Conservation (phyloP, 2,329 filamentous ascomycete genomes). For the Bipolaris gigantea region DNA sequence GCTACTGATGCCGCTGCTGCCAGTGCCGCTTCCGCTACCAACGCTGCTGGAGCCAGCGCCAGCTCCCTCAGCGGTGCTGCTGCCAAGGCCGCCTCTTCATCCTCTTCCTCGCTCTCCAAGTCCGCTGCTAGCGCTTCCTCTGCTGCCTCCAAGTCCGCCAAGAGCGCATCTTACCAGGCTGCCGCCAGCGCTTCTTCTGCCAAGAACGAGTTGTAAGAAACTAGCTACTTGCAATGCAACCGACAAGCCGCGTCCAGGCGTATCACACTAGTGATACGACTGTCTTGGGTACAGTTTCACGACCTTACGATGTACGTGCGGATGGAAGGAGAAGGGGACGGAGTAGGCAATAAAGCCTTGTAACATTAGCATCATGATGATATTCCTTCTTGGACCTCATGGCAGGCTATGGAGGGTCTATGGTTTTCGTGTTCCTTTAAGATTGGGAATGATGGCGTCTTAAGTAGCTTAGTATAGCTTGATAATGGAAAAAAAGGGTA, state of each 20-base stretch:
- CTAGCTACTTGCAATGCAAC: neutral
- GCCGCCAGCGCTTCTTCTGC: slow-evolving; percentile 37
- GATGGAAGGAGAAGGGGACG: slow-evolving; percentile 20
- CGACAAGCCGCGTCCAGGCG: slow-evolving; percentile 20
- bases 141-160: slow-evolving; percentile 38
- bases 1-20: slow-evolving; percentile 58
- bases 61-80: slow-evolving; percentile 27
- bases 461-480: slow-evolving; percentile 24
- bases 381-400: slow-evolving; percentile 25
- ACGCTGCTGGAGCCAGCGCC: slow-evolving; percentile 33
- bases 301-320: slow-evolving; percentile 28
- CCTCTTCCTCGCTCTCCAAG: slow-evolving; percentile 40
- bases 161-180: slow-evolving; percentile 40
- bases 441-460: slow-evolving; percentile 18
- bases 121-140: slow-evolving; percentile 39
- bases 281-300: slow-evolving; percentile 21
- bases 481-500: slow-evolving; percentile 22
- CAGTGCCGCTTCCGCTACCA: slow-evolving; percentile 26
- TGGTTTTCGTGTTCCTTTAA: slow-evolving; percentile 15
- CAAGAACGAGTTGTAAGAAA: slow-evolving; percentile 52
- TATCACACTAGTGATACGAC: slow-evolving; percentile 1
- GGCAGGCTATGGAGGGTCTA: slow-evolving; percentile 22
- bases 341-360: slow-evolving; percentile 17
- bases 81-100: slow-evolving; percentile 36
- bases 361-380: slow-evolving; percentile 31